These are phyloP conservation scores for Penicillium sp. DNA, from an alignment of 2,329 filamentous ascomycete genomes.

Conservation along the genomic window DNA sequence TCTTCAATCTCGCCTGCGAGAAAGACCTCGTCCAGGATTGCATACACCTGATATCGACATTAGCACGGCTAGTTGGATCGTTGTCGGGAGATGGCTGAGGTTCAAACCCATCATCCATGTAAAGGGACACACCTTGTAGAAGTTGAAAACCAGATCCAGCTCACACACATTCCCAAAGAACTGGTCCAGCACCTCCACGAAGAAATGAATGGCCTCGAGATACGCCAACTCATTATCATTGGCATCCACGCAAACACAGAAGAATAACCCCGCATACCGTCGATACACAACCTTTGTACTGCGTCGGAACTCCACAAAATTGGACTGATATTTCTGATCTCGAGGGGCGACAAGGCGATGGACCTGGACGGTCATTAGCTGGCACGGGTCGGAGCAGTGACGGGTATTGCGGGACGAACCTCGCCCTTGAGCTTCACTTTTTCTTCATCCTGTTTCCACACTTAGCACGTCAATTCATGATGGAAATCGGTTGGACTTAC, in stretches of 20 bases:
- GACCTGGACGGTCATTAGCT: constrained; percentile 50
- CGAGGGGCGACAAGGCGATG: constrained; percentile 95
- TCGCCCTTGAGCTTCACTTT: constrained; percentile 99
- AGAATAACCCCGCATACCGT: constrained; percentile 95
- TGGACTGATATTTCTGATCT: constrained; percentile 99
- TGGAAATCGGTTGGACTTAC: constrained; percentile 37
- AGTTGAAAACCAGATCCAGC: constrained; percentile 76
- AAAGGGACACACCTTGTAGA: constrained; percentile 61
- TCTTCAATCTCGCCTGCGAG: constrained; percentile 97
- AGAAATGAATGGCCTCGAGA: constrained; percentile 97
- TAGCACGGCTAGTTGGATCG: no score
- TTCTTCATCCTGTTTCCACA: constrained; percentile 66
- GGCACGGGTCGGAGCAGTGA: constrained; percentile 10
- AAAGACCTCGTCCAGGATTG: constrained; percentile 97
- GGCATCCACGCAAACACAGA: constrained; percentile 97
- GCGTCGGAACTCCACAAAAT: constrained; percentile 79
- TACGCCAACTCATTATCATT: constrained; percentile 98
- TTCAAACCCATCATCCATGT: no score
- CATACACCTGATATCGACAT: constrained; percentile 89
- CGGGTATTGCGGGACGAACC: constrained; percentile 45
- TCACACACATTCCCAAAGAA: constrained; percentile 99
- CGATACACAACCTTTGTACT: constrained; percentile 92
- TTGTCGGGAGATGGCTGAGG: no score
- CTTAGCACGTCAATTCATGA: constrained; percentile 14
- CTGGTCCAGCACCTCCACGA: constrained; percentile 95